phyloP scores from a whole-genome alignment of 441 rosid species.

The Manihot esculenta region DNA sequence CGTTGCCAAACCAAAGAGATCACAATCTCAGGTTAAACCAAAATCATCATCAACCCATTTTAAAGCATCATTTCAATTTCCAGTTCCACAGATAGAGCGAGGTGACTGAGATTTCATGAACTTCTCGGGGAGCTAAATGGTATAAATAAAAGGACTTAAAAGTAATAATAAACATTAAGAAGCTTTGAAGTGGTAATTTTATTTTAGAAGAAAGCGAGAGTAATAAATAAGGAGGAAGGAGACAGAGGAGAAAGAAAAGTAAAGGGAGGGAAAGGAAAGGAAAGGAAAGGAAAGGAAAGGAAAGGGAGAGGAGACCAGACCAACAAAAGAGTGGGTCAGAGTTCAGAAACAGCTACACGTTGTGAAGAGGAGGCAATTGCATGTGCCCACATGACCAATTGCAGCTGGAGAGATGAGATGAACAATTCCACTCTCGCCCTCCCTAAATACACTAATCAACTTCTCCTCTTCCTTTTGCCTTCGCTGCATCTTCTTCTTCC shows the following conservation, averaged over 20 bases:
- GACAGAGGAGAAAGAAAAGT: too few relatives aligned
- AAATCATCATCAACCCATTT: too few relatives aligned
- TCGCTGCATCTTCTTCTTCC: not conserved
- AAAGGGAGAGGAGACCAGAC: not conserved
- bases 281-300: not conserved
- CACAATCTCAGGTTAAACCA: too few relatives aligned
- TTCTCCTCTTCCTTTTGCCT: not conserved
- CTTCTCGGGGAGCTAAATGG: too few relatives aligned
- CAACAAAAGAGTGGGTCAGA: constrained; percentile 11
- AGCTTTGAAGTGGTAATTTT: too few relatives aligned
- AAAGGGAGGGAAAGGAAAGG: not conserved
- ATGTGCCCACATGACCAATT: constrained; percentile 63
- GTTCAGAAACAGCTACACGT: constrained; percentile 24
- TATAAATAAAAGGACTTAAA: too few relatives aligned
- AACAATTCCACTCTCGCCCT: not conserved
- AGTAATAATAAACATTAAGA: too few relatives aligned
- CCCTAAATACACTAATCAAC: not conserved
- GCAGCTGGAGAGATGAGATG: not conserved
- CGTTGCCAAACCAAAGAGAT: not conserved
- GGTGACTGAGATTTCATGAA: too few relatives aligned
- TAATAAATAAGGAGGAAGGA: not conserved
- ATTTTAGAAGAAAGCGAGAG: too few relatives aligned
- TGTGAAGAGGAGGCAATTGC: constrained; percentile 45
- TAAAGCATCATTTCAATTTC: too few relatives aligned
- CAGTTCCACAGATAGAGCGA: too few relatives aligned